A percentile compares a stretch with the other conserved stretches of the same genome.
Evolutionary conservation across 2,329 filamentous ascomycete genomes (phyloP).

Genomic region (Cercospora zeina): DNA sequence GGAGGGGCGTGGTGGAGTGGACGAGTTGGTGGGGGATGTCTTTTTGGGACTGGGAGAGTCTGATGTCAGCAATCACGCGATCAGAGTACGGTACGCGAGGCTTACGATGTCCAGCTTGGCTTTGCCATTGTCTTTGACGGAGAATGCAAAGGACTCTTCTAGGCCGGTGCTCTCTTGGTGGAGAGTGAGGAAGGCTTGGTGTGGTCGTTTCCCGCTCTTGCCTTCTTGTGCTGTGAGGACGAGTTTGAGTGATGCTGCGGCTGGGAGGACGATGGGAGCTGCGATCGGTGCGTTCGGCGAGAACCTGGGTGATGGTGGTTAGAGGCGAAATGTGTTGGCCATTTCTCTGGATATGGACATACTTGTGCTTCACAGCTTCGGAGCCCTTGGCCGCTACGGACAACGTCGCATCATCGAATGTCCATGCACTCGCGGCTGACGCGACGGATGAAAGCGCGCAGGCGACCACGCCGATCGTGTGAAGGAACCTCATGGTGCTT

Average conservation of each 20-base stretch:
- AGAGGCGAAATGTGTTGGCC: not conserved
- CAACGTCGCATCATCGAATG: constrained; percentile 71
- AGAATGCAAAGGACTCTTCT: constrained; percentile 83
- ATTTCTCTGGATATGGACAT: constrained; percentile 13
- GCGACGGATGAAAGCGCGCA: constrained; percentile 35
- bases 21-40: constrained; percentile 86
- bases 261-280: constrained; percentile 53
- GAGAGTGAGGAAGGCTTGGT: constrained; percentile 89
- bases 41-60: constrained; percentile 69
- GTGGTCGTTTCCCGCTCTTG: constrained; percentile 76
- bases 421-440: constrained; percentile 61
- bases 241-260: constrained; percentile 75
- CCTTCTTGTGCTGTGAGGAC: constrained; percentile 77
- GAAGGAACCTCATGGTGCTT: constrained; percentile 35
- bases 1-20: constrained; percentile 64
- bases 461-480: constrained; percentile 19
- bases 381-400: constrained; percentile 62
- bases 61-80: constrained; percentile 27
- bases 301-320: constrained; percentile 14
- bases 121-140: constrained; percentile 84
- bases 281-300: constrained; percentile 43
- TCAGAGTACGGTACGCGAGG: constrained; percentile 22
- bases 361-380: constrained; percentile 61
- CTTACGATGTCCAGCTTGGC: constrained; percentile 80
- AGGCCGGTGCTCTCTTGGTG: constrained; percentile 72